A percentile compares a stretch with the other conserved stretches of the same genome.
Evolutionary conservation across 2,329 filamentous ascomycete species (phyloP).

Genomic region (Furcasterigmium sp.): DNA sequence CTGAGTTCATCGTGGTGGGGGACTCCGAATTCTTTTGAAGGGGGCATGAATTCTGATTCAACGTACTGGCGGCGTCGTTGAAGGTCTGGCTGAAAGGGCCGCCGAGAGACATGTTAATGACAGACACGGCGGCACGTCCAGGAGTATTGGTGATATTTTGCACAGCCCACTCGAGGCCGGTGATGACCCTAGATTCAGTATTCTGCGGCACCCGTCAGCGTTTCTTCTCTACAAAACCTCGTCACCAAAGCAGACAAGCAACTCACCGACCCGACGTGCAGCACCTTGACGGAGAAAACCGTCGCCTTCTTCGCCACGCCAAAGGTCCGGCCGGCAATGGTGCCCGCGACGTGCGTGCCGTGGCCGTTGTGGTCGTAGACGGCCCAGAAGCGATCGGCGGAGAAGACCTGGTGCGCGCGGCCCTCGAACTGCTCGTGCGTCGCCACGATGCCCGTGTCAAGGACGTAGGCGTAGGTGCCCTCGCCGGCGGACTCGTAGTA

Average conservation of each 20-base stretch:
- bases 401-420: constrained; percentile 31
- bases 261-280: neutral
- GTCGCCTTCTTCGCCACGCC: constrained; percentile 38
- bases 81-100: constrained; percentile 26
- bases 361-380: constrained; percentile 32
- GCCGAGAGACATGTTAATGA: constrained; percentile 53
- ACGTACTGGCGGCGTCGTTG: too few relatives aligned
- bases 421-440: constrained; percentile 31
- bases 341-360: constrained; percentile 40
- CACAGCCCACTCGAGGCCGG: constrained; percentile 33
- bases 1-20: too few relatives aligned
- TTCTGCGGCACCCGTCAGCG: too few relatives aligned
- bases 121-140: constrained; percentile 31
- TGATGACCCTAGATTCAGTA: constrained; percentile 14
- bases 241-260: too few relatives aligned
- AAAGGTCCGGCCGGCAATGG: constrained; percentile 33
- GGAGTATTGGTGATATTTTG: constrained; percentile 35
- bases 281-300: constrained; percentile 39
- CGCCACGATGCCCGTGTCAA: constrained; percentile 19
- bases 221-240: too few relatives aligned
- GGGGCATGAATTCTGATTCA: too few relatives aligned
- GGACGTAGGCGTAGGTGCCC: constrained; percentile 18
- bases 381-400: constrained; percentile 24
- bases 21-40: too few relatives aligned
- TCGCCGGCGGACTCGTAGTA: constrained; percentile 14